phyloP scores from a whole-genome alignment of 2,329 filamentous ascomycete genomes.

The Furcasterigmium furcatum region DNA sequence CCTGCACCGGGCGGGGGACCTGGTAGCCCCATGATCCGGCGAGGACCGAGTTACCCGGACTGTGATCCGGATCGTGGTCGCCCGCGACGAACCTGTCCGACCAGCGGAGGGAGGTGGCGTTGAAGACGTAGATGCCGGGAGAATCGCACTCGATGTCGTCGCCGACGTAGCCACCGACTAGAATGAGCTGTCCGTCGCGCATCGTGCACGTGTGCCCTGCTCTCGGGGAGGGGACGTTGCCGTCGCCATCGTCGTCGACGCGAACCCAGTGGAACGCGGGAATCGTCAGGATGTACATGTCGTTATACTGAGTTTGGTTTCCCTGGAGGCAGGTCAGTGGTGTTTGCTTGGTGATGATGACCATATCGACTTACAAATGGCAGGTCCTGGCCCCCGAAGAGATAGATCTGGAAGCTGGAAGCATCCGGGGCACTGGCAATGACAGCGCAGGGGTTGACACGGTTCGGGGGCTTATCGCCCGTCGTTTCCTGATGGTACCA shows the following conservation, averaged over 20 bases:
- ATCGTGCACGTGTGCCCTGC: constrained; percentile 68
- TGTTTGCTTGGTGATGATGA: neutral
- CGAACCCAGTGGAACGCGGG: constrained; percentile 72
- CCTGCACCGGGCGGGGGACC: constrained; percentile 61
- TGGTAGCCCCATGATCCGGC: constrained; percentile 61
- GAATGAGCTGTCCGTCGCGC: constrained; percentile 68
- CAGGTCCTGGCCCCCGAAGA: constrained; percentile 75
- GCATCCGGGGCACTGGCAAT: constrained; percentile 68
- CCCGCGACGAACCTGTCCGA: constrained; percentile 58
- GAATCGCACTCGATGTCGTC: constrained; percentile 59
- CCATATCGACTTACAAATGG: constrained; percentile 54
- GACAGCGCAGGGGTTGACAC: constrained; percentile 70
- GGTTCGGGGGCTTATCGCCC: constrained; percentile 57
- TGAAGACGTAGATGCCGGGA: constrained; percentile 71
- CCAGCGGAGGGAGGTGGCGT: constrained; percentile 64
- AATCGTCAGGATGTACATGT: constrained; percentile 73
- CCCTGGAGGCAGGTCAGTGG: constrained; percentile 22
- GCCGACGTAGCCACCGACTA: constrained; percentile 68
- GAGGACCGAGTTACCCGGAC: constrained; percentile 48
- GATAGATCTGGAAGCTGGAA: constrained; percentile 73
- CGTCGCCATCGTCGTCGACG: constrained; percentile 47
- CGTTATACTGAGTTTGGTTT: constrained; percentile 57
- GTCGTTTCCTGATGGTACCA: constrained; percentile 75
- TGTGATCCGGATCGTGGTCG: constrained; percentile 40
- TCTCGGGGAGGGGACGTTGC: constrained; percentile 48